These are phyloP conservation scores for Penicillium desertorum DNA, from an alignment of 495 filamentous ascomycete genomes.

Conservation along the genomic window DNA sequence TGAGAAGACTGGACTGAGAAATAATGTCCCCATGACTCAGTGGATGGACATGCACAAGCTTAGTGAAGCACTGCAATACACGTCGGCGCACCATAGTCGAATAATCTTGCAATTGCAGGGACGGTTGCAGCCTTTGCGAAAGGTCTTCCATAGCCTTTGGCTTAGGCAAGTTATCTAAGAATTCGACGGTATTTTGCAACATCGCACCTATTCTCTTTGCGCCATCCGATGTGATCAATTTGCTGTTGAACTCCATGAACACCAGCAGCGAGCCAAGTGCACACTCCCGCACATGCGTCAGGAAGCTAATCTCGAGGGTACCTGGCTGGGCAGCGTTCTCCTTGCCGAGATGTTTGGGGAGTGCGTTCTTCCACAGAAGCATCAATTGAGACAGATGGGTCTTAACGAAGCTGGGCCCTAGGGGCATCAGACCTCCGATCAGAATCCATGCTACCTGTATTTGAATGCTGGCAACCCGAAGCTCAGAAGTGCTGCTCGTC, in stretches of 20 bases:
- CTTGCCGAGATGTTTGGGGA: conserved; percentile 89
- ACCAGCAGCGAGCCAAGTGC: conserved; percentile 86
- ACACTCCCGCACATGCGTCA: conserved; percentile 94
- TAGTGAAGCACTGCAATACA: conserved; percentile 91
- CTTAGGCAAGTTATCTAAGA: conserved; percentile 75
- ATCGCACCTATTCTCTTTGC: conserved; percentile 89
- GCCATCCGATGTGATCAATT: conserved; percentile 87
- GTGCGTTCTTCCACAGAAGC: conserved; percentile 95
- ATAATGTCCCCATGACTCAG: conserved; percentile 77
- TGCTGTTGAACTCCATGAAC: conserved; percentile 92
- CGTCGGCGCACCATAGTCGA: conserved; percentile 90
- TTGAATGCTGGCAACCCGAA: conserved; percentile 88
- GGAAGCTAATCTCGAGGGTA: conserved; percentile 83
- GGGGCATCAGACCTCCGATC: conserved; percentile 92
- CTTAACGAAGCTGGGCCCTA: conserved; percentile 98
- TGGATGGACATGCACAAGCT: conserved; percentile 82
- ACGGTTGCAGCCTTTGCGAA: conserved; percentile 76
- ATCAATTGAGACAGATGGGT: conserved; percentile 95
- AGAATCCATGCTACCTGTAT: conserved; percentile 98
- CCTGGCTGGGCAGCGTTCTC: conserved; percentile 82
- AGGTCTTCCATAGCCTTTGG: conserved; percentile 90
- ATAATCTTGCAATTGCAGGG: conserved; percentile 86
- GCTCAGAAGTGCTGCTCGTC: conserved; percentile 84
- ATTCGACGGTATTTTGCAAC: conserved; percentile 93
- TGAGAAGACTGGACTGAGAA: conserved; percentile 87